Evolutionary conservation across 371 early-diverging fungal genomes (phyloP).

Genomic region (Haplosporangium sp.): DNA sequence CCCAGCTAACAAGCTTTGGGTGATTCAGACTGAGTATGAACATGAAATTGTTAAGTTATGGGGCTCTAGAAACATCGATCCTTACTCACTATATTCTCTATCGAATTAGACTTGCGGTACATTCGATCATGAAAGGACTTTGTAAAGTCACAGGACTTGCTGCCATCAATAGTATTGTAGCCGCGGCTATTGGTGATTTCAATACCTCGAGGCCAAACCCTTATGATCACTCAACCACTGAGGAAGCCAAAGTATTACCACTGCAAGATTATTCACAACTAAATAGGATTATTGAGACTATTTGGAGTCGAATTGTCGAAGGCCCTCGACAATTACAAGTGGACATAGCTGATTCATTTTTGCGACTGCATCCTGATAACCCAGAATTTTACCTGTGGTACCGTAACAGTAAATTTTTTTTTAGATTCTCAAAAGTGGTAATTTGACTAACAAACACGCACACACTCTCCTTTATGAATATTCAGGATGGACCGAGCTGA

Average conservation of each 20-base stretch:
- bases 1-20: background rate
- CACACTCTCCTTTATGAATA: background rate
- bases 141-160: background rate
- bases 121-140: slow-evolving; percentile 28
- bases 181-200: slow-evolving; percentile 8
- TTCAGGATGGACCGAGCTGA: slow-evolving; percentile 38
- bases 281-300: slow-evolving; percentile 26
- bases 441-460: background rate
- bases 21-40: slow-evolving; percentile 31
- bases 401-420: background rate
- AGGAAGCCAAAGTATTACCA: slow-evolving; percentile 8
- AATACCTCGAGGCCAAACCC: slow-evolving; percentile 22
- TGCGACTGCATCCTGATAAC: slow-evolving; percentile 25
- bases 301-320: slow-evolving; percentile 14
- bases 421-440: background rate
- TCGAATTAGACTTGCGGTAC: slow-evolving; percentile 21
- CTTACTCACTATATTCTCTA: background rate
- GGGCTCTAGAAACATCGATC: background rate
- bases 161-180: background rate
- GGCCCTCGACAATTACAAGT: slow-evolving; percentile 16
- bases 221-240: slow-evolving; percentile 18
- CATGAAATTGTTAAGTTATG: background rate
- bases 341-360: slow-evolving; percentile 20
- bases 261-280: slow-evolving; percentile 20
- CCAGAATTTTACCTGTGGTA: slow-evolving; percentile 40